Base-by-base conservation (phyloP, 1,284 basidiomycete genomes). In the Schizophyllum commune region DNA sequence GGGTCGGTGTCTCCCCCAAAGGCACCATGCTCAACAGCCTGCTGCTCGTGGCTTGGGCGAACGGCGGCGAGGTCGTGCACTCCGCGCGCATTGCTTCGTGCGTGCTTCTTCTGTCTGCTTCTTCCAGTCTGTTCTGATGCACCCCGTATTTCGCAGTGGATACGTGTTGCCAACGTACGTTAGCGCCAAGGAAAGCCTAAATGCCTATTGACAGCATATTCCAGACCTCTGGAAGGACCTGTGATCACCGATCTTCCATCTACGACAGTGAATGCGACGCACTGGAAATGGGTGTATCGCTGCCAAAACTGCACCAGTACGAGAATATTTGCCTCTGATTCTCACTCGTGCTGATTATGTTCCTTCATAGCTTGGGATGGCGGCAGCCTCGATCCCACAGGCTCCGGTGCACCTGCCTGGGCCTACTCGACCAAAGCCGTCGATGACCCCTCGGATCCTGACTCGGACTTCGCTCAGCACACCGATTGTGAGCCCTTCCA, bases 1-100 rank as follows among this genome's bases (percentile, higher is more conserved):
- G 84, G 83, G 77, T 78, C 17, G 83, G 83, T 56, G 68, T 79
- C 32, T 73, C 82, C 4, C 77, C 84, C 15, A 79, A 75, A 15
- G 81, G 81, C 11, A 75, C 77, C 34, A 86, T 87, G 84, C 70
- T 81, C 56, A 73, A 78, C 63, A 79, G 81, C 67, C 71, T 84
- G 27, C 73, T 86, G 15, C 68, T 85, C 47, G 79, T 84, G 52
- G 82, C 83, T 5, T 87, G 85, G 85, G 77, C 82, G 3, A 82
- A 84, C 65, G 78, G 73, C 17, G 75, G 77, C 57, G 62, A 72
- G 0, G 79, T 87, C 64, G 80, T 86, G 17, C 70, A 74, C 58
- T 82, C 83, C 1, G 75, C 81, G 11, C 77, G 84, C 60, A 77
- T 73, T 57, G 77, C 83, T 4, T 79, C 78, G 83, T 84, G 63